These are phyloP conservation scores for Davidsoniella virescens DNA, from an alignment of 2,329 filamentous ascomycete genomes.

Conservation along the genomic window DNA sequence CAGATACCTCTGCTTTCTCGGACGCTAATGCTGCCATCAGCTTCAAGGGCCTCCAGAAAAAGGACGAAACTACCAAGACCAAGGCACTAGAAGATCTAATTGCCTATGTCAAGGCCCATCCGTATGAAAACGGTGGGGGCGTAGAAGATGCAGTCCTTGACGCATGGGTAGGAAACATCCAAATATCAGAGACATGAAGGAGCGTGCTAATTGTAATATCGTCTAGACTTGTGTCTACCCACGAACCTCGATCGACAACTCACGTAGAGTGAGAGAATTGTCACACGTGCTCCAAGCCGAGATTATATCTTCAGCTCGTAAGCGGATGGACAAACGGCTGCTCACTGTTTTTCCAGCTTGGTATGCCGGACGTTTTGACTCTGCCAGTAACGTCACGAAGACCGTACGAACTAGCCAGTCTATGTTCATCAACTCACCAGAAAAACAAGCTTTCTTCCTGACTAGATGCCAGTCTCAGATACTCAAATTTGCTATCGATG, in stretches of 20 bases:
- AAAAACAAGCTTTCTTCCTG: conserved; percentile 65
- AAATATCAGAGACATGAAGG: neutral
- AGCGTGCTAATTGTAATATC: neutral
- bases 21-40: conserved; percentile 70
- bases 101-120: conserved; percentile 39
- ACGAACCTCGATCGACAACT: conserved; percentile 76
- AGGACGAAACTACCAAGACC: conserved; percentile 79
- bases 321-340: conserved; percentile 68
- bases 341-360: conserved; percentile 71
- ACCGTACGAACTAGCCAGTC: conserved; percentile 64
- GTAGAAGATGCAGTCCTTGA: conserved; percentile 72
- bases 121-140: conserved; percentile 38
- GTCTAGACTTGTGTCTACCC: conserved; percentile 67
- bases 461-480: conserved; percentile 67
- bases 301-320: conserved; percentile 48
- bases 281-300: conserved; percentile 58
- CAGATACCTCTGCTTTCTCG: conserved; percentile 60
- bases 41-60: conserved; percentile 88
- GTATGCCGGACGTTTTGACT: conserved; percentile 79
- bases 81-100: conserved; percentile 81
- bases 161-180: conserved; percentile 51
- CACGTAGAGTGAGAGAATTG: conserved; percentile 73
- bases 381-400: conserved; percentile 57
- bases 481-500: conserved; percentile 65
- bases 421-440: conserved; percentile 59